Evolutionary conservation across 2,329 filamentous ascomycete species (phyloP), one percentile per base, ranked within the genome.

Genomic region (Epichloe brachyelytri): DNA sequence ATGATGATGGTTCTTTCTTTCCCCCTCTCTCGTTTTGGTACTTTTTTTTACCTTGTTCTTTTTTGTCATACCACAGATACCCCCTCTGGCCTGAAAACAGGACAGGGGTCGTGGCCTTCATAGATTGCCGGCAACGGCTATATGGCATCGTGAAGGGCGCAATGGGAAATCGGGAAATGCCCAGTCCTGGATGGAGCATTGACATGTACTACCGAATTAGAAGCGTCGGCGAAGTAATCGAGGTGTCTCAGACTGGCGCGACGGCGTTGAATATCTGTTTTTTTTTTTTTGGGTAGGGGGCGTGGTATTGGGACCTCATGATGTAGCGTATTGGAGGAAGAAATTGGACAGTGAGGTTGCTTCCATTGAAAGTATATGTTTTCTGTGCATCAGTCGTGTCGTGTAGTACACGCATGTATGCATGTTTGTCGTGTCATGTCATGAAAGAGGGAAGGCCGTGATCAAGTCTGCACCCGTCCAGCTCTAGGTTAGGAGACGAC

Each of bases 21-120:
- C 11, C 11, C 30, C 47, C 12, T 38, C 17, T 26, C 22, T 46
- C 5, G 14, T 17, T 10, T 30, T n/a, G 26, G 26, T 41, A 40
- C 26, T 43, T 15, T 33, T 45, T 22, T 22, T 19, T 46, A 19
- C 20, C 48, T 48, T 38, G 39, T 22, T 46, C 36, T 36, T 43
- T 6, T 15, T 34, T 46, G 40, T 49, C 20, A 44, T 48, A 48
- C 45, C 51, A 48, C 40, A 50, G 44, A 51, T 53, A 53, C 51
- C 51, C 51, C 45, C 26, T 46, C 33, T 37, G 41, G 15, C 30
- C 38, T 26, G 17, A 17, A 50, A 12, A 45, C 2, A 19, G 19
- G 46, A n/a, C 36, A 49, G 41, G 40, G 46, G 33, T 41, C 30
- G 46, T 48, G 51, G 43, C 43, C 43, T 49, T 49, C 46, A 52